A percentile compares a stretch with the other conserved stretches of the same genome.
Conservation (phyloP, 148 eudicot genomes). For the Spergularia bocconei region DNA sequence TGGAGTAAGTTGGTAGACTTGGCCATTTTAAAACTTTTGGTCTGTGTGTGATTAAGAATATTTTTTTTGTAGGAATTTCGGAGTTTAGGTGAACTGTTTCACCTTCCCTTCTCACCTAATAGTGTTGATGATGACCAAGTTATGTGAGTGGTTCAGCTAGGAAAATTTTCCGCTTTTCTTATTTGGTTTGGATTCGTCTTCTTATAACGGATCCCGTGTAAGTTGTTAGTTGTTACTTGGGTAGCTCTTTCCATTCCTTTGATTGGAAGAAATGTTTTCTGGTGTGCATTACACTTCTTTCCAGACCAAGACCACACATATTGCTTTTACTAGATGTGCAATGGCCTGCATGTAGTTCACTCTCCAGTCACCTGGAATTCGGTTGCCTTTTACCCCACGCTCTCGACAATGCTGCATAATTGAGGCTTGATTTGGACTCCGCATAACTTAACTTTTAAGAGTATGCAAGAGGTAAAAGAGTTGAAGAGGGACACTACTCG, state of each 20-base stretch:
- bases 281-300: conserved; percentile 91
- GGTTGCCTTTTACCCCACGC: conserved; percentile 81
- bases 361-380: conserved; percentile 85
- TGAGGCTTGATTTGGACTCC: not conserved
- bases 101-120: conserved; percentile 25
- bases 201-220: not conserved
- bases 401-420: conserved; percentile 81
- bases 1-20: conserved; percentile 18
- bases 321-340: conserved; percentile 81
- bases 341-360: conserved; percentile 79
- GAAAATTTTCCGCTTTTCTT: not conserved
- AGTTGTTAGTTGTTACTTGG: too few species aligned
- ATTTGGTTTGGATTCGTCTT: not conserved
- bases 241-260: conserved; percentile 29
- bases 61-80: not conserved
- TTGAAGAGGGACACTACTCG: too few species aligned
- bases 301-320: conserved; percentile 82
- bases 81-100: conserved; percentile 27
- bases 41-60: too few species aligned
- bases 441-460: too few species aligned
- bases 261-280: conserved; percentile 73
- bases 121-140: conserved; percentile 2
- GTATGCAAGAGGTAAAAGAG: not conserved
- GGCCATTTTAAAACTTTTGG: not conserved
- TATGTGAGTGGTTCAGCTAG: conserved; percentile 21